Evolutionary conservation across 1,284 basidiomycete genomes (phyloP).

Genomic region (Fistulina hepatica): DNA sequence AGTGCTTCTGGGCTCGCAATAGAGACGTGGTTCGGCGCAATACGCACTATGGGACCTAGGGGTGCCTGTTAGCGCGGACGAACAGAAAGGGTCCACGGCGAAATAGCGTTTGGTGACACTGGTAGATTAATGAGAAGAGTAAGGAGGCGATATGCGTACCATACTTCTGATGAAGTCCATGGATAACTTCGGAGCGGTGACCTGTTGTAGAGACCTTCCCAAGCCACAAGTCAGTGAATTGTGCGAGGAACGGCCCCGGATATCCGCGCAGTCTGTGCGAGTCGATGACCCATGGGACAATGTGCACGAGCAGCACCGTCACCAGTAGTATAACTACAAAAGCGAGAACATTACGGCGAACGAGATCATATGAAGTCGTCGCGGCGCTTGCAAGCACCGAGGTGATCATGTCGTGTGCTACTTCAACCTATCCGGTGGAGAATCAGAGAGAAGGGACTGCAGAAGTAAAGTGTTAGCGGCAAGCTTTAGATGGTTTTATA

Average conservation of each 20-base stretch:
- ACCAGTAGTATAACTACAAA: too few relatives aligned
- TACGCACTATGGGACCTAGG: conserved; percentile 68
- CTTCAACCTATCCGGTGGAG: too few relatives aligned
- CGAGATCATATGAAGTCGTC: too few relatives aligned
- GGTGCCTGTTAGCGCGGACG: too few relatives aligned
- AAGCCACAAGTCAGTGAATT: conserved; percentile 72
- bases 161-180: conserved; percentile 66
- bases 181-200: conserved; percentile 67
- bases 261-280: conserved; percentile 45
- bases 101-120: neutral
- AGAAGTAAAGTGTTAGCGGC: too few relatives aligned
- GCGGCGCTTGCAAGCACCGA: too few relatives aligned
- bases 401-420: too few relatives aligned
- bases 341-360: too few relatives aligned
- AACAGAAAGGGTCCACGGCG: too few relatives aligned
- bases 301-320: conserved; percentile 36
- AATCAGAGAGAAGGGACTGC: too few relatives aligned
- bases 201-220: conserved; percentile 55
- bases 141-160: conserved; percentile 34
- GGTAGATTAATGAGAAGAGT: conserved; percentile 2
- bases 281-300: conserved; percentile 52
- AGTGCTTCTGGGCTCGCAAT: conserved; percentile 74
- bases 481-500: too few relatives aligned
- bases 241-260: conserved; percentile 70
- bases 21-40: conserved; percentile 82